Conservation (phyloP, 305 asterid species). For the Caryopteris hybrid region DNA sequence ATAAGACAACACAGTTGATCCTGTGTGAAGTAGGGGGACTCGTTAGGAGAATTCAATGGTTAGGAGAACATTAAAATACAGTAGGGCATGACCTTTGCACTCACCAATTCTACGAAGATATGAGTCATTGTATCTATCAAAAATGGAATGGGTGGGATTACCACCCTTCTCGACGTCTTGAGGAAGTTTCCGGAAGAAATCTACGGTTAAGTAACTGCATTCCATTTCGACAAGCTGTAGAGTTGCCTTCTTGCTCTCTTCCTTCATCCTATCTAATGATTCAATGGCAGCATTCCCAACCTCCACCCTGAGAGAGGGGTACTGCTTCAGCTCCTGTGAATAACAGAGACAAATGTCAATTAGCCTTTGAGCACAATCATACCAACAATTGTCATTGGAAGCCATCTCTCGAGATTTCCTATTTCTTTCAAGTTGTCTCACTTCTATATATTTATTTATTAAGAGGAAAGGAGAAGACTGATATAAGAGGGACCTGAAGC, state of each 20-base stretch:
- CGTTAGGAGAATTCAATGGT: neutral
- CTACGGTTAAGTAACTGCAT: conserved; percentile 61
- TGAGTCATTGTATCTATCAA: conserved; percentile 61
- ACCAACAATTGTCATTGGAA: neutral
- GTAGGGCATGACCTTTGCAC: neutral
- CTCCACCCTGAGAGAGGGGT: conserved; percentile 71
- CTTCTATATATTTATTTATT: neutral
- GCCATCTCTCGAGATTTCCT: neutral
- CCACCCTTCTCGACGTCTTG: conserved; percentile 87
- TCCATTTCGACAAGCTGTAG: conserved; percentile 81
- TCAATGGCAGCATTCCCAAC: conserved; percentile 62
- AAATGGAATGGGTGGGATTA: conserved; percentile 73
- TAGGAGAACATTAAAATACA: neutral
- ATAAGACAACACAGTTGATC: conserved; percentile 64
- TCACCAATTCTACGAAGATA: conserved; percentile 67
- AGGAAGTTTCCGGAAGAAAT: conserved; percentile 79
- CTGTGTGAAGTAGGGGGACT: conserved; percentile 24
- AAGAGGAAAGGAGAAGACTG: neutral
- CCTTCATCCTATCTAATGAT: conserved; percentile 66
- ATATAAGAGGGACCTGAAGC: neutral
- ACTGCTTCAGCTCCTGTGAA: conserved; percentile 72
- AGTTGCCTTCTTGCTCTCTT: conserved; percentile 66
- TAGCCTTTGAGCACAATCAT: neutral
- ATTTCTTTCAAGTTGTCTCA: neutral
- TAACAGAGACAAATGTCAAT: neutral